Base-by-base conservation (phyloP, 352 stramenopile species). In the Globisporangium megalacanthum region DNA sequence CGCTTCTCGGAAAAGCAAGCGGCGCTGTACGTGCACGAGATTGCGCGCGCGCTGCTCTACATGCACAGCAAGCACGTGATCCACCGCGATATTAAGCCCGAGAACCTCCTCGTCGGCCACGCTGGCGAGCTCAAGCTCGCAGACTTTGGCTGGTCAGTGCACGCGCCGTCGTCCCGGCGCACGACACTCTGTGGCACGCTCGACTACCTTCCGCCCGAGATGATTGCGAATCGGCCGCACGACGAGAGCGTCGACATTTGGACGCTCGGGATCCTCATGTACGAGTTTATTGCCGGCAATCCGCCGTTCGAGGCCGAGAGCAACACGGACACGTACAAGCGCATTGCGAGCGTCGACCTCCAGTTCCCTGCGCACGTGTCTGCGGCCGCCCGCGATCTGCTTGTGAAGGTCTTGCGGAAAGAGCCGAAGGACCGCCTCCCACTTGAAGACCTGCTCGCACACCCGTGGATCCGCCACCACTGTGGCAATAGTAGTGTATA, bases 51-150 rank as follows among this genome's bases (percentile, higher is more conserved):
- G 14, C 78, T 99, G 17, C 69, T 90, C 14, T 99, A 99, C 74
- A 99, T 98, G 83, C 98, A 99, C 82, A 86, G 74, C 53, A 99
- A 99, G 69, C 97, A 99, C 72, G 96, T 99, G 14, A 99, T 99
- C 69, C 97, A 99, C 67, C 83, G 97, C 48, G 97, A 99, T 66
- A 99, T 99, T 71, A 99, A 99, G 77, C 97, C 97, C 0, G 97
- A 99, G 73, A 99, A 99, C 70, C 77, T 99, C 47, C 75, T 99
- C 15, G 65, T 99, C 7, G 97, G 96, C 10, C 89, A 98, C 45
- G 68, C 70, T 29, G 88, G 92, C 17, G 93, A 99, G 63, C 92
- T 99, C 58, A 99, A 99, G 81, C 98, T 99, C 65, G 97, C 97
- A 20, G 98, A 99, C 67, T 99, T 99, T 76, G 97, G 98, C 20